A percentile compares a stretch with the other conserved stretches of the same genome.
Conservation (phyloP, 257 asterid species). For the Nicotiana otophora region DNA sequence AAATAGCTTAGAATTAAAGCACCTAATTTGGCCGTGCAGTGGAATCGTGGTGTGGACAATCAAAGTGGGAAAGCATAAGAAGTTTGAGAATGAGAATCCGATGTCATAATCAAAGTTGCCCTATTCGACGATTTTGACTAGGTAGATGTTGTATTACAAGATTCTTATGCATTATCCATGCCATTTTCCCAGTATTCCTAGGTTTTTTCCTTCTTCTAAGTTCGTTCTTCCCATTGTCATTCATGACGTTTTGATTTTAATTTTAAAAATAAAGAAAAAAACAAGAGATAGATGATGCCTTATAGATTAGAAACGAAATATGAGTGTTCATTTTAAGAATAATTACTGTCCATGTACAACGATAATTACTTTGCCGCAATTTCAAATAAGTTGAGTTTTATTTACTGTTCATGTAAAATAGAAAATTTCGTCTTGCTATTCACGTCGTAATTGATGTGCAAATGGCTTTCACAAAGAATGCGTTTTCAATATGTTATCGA, state of each 20-base stretch:
- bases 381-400: not conserved
- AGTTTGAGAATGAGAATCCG: conserved; percentile 31
- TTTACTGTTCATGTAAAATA: not conserved
- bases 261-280: not conserved
- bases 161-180: conserved; percentile 9
- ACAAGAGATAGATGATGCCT: not conserved
- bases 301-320: too few relatives aligned
- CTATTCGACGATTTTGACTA: not conserved
- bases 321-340: not conserved
- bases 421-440: not conserved
- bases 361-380: not conserved
- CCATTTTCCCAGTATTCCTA: not conserved
- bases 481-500: not conserved
- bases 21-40: not conserved
- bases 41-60: not conserved
- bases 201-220: not conserved
- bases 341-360: not conserved
- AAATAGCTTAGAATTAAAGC: not conserved
- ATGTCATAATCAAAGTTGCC: not conserved
- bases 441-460: not conserved
- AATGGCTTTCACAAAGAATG: not conserved
- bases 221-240: not conserved
- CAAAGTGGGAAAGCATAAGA: conserved; percentile 35
- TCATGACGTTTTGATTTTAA: not conserved
- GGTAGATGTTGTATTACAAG: not conserved